Conservation (phyloP, 192 early-diverging fungal genomes). For the Lobulomyces angularis region DNA sequence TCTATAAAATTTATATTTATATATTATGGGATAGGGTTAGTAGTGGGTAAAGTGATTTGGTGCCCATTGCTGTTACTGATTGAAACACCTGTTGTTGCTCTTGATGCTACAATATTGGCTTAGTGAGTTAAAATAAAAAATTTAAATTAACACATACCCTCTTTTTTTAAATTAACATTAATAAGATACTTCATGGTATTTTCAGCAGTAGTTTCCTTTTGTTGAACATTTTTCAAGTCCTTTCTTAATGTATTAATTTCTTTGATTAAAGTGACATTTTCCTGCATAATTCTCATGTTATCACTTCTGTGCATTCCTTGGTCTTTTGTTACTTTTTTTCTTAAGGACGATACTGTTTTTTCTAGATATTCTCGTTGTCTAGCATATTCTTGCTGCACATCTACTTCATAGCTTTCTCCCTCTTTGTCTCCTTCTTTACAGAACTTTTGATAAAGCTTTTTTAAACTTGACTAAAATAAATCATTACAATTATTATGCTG, state of each 20-base stretch:
- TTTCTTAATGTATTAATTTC: constrained; percentile 44
- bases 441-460: constrained; percentile 49
- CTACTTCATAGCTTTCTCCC: constrained; percentile 23
- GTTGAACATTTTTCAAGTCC: constrained; percentile 18
- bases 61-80: too few relatives aligned
- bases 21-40: too few relatives aligned
- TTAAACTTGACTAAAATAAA: constrained; percentile 19
- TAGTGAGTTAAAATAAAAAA: too few relatives aligned
- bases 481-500: constrained; percentile 4
- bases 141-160: too few relatives aligned
- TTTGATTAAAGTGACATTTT: constrained; percentile 42
- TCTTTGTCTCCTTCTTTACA: constrained; percentile 3
- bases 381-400: constrained; percentile 38
- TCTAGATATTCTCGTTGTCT: constrained; percentile 49
- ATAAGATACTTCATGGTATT: too few relatives aligned
- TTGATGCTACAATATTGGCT: too few relatives aligned
- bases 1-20: too few relatives aligned
- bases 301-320: constrained; percentile 33
- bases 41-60: too few relatives aligned
- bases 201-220: background rate
- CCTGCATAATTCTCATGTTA: constrained; percentile 43
- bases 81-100: too few relatives aligned
- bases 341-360: constrained; percentile 36
- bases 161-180: too few relatives aligned
- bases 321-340: constrained; percentile 39